Evolutionary conservation across 2,329 filamentous ascomycete species (phyloP).

Genomic region (Aspergillus chevalieri): DNA sequence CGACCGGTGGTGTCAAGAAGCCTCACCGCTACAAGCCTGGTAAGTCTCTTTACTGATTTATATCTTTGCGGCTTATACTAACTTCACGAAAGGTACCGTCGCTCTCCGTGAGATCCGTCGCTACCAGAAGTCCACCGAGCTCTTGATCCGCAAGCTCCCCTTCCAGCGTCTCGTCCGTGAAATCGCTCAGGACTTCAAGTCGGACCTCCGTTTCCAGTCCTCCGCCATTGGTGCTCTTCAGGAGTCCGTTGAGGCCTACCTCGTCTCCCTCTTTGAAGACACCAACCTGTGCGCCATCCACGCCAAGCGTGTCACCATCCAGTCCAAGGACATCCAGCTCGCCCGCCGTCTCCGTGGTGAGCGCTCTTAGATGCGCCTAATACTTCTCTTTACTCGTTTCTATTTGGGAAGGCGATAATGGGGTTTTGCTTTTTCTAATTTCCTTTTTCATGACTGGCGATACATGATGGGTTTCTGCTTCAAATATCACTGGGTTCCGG

Average conservation of each 20-base stretch:
- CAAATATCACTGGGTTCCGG: constrained; percentile 35
- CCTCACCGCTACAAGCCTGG: constrained; percentile 84
- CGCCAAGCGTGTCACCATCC: constrained; percentile 98
- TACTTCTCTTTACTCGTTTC: constrained; percentile 23
- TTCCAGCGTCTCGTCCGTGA: constrained; percentile 98
- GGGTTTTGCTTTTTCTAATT: constrained; percentile 28
- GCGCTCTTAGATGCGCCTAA: constrained; percentile 59
- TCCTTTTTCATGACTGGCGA: constrained; percentile 37
- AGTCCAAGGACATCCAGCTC: constrained; percentile 88
- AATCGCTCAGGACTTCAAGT: constrained; percentile 94
- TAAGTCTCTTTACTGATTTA: constrained; percentile 26
- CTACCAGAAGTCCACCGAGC: constrained; percentile 96
- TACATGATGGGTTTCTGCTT: constrained; percentile 39
- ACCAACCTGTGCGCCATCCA: constrained; percentile 98
- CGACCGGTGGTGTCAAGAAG: constrained; percentile 96
- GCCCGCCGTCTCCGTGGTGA: constrained; percentile 92
- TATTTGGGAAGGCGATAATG: constrained; percentile 36
- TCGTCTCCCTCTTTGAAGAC: constrained; percentile 96
- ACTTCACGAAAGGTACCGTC: constrained; percentile 60
- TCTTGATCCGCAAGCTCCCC: constrained; percentile 92
- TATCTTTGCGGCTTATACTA: constrained; percentile 14
- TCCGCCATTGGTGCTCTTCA: constrained; percentile 95
- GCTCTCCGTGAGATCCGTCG: constrained; percentile 97
- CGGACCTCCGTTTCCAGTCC: constrained; percentile 93
- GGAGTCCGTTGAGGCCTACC: constrained; percentile 97